A percentile compares a stretch with the other conserved stretches of the same genome.
Conservation (phyloP, 164 flowering plant genomes). For the Macadamia tetraphylla region DNA sequence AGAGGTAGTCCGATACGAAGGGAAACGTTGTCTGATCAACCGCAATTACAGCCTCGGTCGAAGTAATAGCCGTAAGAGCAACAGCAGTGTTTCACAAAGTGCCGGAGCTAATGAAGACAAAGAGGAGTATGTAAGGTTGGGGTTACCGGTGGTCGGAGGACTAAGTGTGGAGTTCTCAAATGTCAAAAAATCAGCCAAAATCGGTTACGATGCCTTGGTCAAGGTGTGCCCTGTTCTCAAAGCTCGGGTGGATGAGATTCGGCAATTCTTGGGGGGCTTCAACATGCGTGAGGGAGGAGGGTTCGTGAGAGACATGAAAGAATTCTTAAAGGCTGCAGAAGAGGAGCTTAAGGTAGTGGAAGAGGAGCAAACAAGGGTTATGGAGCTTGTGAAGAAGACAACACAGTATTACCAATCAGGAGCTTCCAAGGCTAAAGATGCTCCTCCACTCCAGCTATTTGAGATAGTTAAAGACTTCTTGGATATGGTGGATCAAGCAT, state of each 20-base stretch:
- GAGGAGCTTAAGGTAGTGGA: slow-evolving; percentile 48
- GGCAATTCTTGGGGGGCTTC: slow-evolving; percentile 19
- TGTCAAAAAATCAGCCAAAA: slow-evolving; percentile 61
- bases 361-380: slow-evolving; percentile 54
- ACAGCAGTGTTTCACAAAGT: slow-evolving; percentile 14
- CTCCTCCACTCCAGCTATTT: slow-evolving; percentile 50
- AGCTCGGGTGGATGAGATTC: slow-evolving; percentile 29
- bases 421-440: slow-evolving; percentile 36
- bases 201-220: slow-evolving; percentile 42
- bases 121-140: slow-evolving; percentile 53
- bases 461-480: slow-evolving; percentile 66
- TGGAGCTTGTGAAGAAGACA: slow-evolving; percentile 64
- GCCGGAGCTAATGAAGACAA: slow-evolving; percentile 26
- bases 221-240: slow-evolving; percentile 27
- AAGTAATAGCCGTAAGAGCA: slow-evolving; percentile 12
- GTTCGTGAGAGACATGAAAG: slow-evolving; percentile 53
- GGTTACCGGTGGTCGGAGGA: slow-evolving; percentile 57
- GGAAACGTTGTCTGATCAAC: slow-evolving; percentile 53
- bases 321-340: slow-evolving; percentile 50
- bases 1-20: slow-evolving; percentile 68
- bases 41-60: slow-evolving; percentile 26
- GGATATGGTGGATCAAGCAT: slow-evolving; percentile 62
- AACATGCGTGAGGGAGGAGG: slow-evolving; percentile 23
- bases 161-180: slow-evolving; percentile 52
- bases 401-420: slow-evolving; percentile 73